Conservation (phyloP, 2,329 filamentous ascomycete species). For the Colletotrichum lentis region DNA sequence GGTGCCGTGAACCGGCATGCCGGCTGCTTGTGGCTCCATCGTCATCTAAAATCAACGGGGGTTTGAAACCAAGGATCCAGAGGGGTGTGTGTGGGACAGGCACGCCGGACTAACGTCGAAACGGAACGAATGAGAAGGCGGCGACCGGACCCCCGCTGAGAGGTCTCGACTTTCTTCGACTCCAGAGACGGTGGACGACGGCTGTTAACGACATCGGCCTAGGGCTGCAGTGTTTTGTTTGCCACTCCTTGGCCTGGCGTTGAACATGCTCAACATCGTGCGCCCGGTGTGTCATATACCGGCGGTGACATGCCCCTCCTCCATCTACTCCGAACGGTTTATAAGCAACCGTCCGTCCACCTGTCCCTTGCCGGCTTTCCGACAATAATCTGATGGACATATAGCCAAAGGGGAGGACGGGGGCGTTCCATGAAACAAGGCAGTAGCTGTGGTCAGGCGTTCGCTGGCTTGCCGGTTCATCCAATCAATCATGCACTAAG, state of each 20-base stretch:
- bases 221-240: slow-evolving; percentile 18
- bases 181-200: not conserved
- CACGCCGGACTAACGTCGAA: not conserved
- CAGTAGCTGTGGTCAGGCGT: not conserved
- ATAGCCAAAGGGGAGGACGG: not conserved
- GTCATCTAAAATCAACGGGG: slow-evolving; percentile 31
- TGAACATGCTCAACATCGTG: slow-evolving; percentile 10
- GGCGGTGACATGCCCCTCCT: slow-evolving; percentile 5
- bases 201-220: slow-evolving; percentile 16
- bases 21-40: slow-evolving; percentile 31
- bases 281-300: slow-evolving; percentile 15
- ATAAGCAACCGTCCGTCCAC: not conserved
- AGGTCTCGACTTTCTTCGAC: slow-evolving; percentile 1
- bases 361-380: not conserved
- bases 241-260: not conserved
- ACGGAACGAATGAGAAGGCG: not conserved
- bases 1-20: slow-evolving; percentile 25
- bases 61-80: slow-evolving; percentile 24
- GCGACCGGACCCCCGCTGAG: not conserved
- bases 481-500: slow-evolving; percentile 3
- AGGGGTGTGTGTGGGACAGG: slow-evolving; percentile 9
- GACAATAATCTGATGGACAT: slow-evolving; percentile 17
- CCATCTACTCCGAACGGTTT: slow-evolving; percentile 17
- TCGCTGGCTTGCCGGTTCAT: slow-evolving; percentile 20
- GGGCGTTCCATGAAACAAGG: not conserved